phyloP scores from a whole-genome alignment of 148 eudicot genomes.

The Gaultheria prostrata region DNA sequence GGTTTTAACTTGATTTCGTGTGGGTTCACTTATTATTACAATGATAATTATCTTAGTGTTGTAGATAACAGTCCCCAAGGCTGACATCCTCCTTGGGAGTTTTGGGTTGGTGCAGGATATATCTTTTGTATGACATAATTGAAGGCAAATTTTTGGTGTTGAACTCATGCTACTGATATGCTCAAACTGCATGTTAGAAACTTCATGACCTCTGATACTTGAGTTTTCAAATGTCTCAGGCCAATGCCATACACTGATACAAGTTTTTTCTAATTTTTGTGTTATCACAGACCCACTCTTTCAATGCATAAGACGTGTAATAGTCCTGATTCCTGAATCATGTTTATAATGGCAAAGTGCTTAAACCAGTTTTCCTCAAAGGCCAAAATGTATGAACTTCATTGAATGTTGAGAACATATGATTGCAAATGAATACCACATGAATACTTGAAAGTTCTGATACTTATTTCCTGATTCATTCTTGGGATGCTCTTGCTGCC shows the following conservation, averaged over 20 bases:
- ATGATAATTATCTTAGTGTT: not conserved
- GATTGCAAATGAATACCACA: not conserved
- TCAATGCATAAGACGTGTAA: not conserved
- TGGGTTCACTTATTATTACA: not conserved
- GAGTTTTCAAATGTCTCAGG: not conserved
- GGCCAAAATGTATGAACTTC: not conserved
- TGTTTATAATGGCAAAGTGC: not conserved
- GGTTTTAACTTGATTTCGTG: not conserved
- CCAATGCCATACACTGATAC: not conserved
- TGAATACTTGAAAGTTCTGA: not conserved
- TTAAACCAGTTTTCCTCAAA: not conserved
- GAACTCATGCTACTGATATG: not conserved
- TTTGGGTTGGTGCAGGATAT: not conserved
- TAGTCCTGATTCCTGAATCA: not conserved
- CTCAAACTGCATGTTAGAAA: not conserved
- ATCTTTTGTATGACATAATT: slow-evolving; percentile 8
- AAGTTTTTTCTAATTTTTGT: not conserved
- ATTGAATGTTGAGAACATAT: not conserved
- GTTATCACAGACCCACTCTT: not conserved
- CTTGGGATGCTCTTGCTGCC: not conserved
- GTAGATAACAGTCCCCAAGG: not conserved
- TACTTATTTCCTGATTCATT: not conserved
- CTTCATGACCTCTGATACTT: not conserved
- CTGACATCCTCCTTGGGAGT: not conserved
- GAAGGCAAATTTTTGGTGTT: not conserved